These are phyloP conservation scores for Herpomyces periplanetae DNA, from an alignment of 2,329 filamentous ascomycete genomes.

Conservation along the genomic window DNA sequence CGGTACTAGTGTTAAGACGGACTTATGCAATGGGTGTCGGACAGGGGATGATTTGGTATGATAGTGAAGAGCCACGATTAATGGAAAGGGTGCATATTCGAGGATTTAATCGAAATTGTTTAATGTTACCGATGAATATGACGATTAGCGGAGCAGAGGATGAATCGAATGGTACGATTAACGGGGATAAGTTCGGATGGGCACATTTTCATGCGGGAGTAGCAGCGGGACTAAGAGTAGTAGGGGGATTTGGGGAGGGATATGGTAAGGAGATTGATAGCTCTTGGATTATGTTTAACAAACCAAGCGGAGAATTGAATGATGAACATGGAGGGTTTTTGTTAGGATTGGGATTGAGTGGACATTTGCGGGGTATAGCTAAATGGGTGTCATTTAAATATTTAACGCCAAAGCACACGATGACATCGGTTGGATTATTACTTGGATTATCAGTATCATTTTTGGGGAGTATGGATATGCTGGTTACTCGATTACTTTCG, in stretches of 20 bases:
- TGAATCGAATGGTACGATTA: too few species aligned
- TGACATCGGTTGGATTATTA: slow-evolving; percentile 89
- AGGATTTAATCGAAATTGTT: slow-evolving; percentile 62
- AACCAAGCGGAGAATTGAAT: slow-evolving; percentile 55
- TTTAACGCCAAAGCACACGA: slow-evolving; percentile 89
- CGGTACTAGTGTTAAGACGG: slow-evolving; percentile 44
- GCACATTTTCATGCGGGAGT: slow-evolving; percentile 93
- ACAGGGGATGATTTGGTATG: slow-evolving; percentile 52
- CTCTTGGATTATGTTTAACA: slow-evolving; percentile 96
- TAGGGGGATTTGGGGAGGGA: slow-evolving; percentile 45
- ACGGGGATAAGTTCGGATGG: slow-evolving; percentile 90
- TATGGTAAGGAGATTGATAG: slow-evolving; percentile 87
- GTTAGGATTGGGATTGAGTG: slow-evolving; percentile 60
- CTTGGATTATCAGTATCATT: slow-evolving; percentile 73
- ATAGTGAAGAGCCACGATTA: slow-evolving; percentile 44
- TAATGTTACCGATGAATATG: slow-evolving; percentile 65
- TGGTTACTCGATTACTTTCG: slow-evolving; percentile 65
- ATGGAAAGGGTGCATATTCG: slow-evolving; percentile 68
- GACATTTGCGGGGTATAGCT: slow-evolving; percentile 63
- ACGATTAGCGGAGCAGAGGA: slow-evolving; percentile 70
- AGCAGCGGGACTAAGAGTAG: slow-evolving; percentile 65
- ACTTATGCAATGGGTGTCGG: slow-evolving; percentile 65
- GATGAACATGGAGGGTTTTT: slow-evolving; percentile 89
- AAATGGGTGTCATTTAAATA: slow-evolving; percentile 99
- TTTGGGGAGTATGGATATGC: slow-evolving; percentile 78